Base-by-base conservation (phyloP, 192 early-diverging fungal species). In the Coemansia sp. region DNA sequence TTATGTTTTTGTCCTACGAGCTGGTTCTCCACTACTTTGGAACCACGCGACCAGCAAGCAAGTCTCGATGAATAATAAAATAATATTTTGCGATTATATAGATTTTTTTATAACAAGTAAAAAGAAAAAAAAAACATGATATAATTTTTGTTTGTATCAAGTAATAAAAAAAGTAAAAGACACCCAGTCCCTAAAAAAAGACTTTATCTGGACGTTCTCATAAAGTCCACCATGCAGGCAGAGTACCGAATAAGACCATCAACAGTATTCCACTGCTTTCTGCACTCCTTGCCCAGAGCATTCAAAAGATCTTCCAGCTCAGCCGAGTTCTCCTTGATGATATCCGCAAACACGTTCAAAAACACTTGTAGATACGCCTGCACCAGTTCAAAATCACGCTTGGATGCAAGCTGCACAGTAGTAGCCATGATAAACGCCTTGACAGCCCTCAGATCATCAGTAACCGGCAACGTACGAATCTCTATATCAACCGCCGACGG, bases 1-100 rank as follows among this genome's bases (percentile, higher is more conserved):
- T 96, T 60, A 88, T 97, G 89, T 97, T 99, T 67, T 84, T 93
- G 56, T 87, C 88, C 11, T 95, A 93, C 58, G 93, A 95, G 62
- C 72, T 87, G 17, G 88, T 93, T 34, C 65, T 92, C 32, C 75
- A 89, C 31, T 71, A 73, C 33, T 82, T 77, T 69, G 78, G 78
- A 51, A 64, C 71, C 1, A 20, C 54, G 20, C 33, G 22, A 12
- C 48, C 30, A 58, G 63, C 29, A 11, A 29, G 51, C 18, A 28
- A 68, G 11, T 49, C 4, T 59, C 52, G 52, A 25, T 30, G 31
- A 38, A 8, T 11, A 25, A 25, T 25, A 25, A 25, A 25, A 25
- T 25, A 25, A 1, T 25, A 25, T 25, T 25, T 25, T 25, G 22
- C 22, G 22, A 25, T 25, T 25, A 25, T 25, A 25, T 25, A 25